Percentiles rank a stretch among this genome's conserved stretches.
phyloP scores from a whole-genome alignment of 495 filamentous ascomycete genomes.

The Trichodelitschia bisporula region DNA sequence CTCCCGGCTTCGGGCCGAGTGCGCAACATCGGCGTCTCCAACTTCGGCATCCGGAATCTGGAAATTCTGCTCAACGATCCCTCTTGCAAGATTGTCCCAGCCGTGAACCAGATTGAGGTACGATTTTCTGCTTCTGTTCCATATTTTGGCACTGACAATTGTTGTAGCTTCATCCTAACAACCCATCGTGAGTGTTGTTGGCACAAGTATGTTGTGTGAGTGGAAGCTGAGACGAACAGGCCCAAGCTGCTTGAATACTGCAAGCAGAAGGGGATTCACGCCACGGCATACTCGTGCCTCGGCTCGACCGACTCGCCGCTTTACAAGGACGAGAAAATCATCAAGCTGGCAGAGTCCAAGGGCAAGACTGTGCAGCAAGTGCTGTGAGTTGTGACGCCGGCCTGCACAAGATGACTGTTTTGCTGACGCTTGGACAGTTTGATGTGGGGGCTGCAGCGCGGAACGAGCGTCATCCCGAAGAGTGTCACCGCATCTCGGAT shows the following conservation, averaged over 20 bases:
- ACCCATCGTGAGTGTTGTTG: slow-evolving; percentile 5
- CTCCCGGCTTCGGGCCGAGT: slow-evolving; percentile 56
- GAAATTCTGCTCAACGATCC: slow-evolving; percentile 30
- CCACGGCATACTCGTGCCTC: slow-evolving; percentile 18
- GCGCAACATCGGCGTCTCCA: slow-evolving; percentile 42
- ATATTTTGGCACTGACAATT: no score
- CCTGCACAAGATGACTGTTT: neutral
- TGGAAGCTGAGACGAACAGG: no score
- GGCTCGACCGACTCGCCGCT: slow-evolving; percentile 18
- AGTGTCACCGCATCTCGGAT: slow-evolving; percentile 16
- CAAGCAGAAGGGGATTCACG: slow-evolving; percentile 19
- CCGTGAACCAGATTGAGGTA: slow-evolving; percentile 88
- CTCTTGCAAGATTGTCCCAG: slow-evolving; percentile 37
- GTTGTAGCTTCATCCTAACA: slow-evolving; percentile 12
- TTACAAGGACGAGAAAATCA: slow-evolving; percentile 13
- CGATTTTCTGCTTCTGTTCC: no score
- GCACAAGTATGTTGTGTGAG: no score
- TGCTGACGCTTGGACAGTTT: slow-evolving; percentile 5
- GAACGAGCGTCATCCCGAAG: slow-evolving; percentile 19
- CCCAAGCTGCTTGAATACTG: slow-evolving; percentile 54
- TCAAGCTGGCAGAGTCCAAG: slow-evolving; percentile 15
- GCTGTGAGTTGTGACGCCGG: slow-evolving; percentile 7
- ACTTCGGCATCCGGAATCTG: slow-evolving; percentile 35
- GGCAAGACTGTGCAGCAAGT: slow-evolving; percentile 14
- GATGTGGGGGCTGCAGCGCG: slow-evolving; percentile 19